These are phyloP conservation scores for Apophysomyces ossiformis DNA, from an alignment of 371 early-diverging fungal genomes.

Conservation along the genomic window DNA sequence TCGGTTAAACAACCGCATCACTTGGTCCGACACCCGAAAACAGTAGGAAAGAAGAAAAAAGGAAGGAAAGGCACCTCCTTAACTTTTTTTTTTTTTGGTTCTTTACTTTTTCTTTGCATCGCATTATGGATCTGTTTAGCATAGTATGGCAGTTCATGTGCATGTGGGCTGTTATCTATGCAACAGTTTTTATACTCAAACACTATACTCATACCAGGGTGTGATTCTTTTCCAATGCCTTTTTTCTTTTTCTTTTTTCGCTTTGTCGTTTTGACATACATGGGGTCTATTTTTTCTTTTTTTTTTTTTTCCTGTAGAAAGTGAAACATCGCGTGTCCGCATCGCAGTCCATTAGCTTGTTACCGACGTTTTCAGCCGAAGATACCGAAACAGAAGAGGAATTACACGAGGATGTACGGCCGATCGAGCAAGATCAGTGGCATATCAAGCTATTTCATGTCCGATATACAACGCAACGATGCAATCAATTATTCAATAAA, in stretches of 20 bases:
- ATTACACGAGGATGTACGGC: neutral
- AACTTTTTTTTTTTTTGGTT: no score
- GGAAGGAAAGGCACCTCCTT: neutral
- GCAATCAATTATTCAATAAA: constrained; percentile 55
- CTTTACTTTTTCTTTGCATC: constrained; percentile 1
- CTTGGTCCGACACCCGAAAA: neutral
- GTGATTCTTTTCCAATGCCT: neutral
- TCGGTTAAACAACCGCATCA: no score
- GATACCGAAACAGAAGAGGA: constrained; percentile 16
- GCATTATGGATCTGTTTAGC: constrained; percentile 39
- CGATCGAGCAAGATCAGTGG: constrained; percentile 39
- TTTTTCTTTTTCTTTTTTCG: no score
- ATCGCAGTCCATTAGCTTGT: constrained; percentile 13
- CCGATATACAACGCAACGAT: constrained; percentile 62
- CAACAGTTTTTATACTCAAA: constrained; percentile 33
- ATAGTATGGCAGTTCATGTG: constrained; percentile 40
- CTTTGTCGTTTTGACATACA: no score
- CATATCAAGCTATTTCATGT: constrained; percentile 56
- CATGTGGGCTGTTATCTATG: constrained; percentile 44
- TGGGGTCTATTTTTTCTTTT: no score
- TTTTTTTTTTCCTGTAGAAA: neutral
- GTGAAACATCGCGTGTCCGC: neutral
- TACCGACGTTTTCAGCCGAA: constrained; percentile 30
- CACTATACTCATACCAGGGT: constrained; percentile 29
- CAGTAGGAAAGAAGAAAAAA: neutral